Percentiles rank a stretch among this genome's conserved stretches.
Evolutionary conservation across 139 green algal species (phyloP).

Genomic region (Limnomonas spitsbergensis): DNA sequence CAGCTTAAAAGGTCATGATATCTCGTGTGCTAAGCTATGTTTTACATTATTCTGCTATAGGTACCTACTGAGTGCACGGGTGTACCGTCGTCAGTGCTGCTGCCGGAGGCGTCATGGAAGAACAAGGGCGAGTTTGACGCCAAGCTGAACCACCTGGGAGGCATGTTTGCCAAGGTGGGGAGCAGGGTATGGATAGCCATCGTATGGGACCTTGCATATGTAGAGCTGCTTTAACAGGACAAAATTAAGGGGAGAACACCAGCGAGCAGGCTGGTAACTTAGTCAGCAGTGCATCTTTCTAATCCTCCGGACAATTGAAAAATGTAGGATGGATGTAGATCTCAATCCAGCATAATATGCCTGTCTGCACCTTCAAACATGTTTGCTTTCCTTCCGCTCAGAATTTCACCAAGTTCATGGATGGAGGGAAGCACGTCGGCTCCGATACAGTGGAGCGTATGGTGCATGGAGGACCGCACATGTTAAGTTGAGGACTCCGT

Average conservation of each 20-base stretch:
- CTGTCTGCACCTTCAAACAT: too few relatives aligned
- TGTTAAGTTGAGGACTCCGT: conserved; percentile 3
- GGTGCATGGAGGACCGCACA: conserved; percentile 35
- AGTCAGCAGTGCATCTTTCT: too few relatives aligned
- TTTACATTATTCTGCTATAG: neutral
- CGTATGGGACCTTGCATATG: too few relatives aligned
- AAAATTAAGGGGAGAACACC: too few relatives aligned
- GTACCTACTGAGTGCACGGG: conserved; percentile 19
- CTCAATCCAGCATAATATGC: too few relatives aligned
- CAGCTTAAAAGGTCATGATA: neutral
- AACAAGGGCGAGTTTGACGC: conserved; percentile 61
- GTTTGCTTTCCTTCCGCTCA: neutral
- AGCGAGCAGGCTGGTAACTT: too few relatives aligned
- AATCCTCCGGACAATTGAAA: too few relatives aligned
- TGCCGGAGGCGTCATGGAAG: conserved; percentile 59
- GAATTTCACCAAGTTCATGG: conserved; percentile 28
- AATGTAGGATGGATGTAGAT: too few relatives aligned
- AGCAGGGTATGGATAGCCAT: too few relatives aligned
- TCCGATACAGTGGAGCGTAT: conserved; percentile 44
- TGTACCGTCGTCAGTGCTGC: conserved; percentile 76
- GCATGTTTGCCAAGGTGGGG: conserved; percentile 46
- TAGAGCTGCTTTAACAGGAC: too few relatives aligned
- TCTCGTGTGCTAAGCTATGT: neutral
- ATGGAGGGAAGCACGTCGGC: conserved; percentile 34
- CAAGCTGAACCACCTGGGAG: conserved; percentile 59